Evolutionary conservation across 192 early-diverging fungal species (phyloP).

Genomic region (Coemansia umbellata): DNA sequence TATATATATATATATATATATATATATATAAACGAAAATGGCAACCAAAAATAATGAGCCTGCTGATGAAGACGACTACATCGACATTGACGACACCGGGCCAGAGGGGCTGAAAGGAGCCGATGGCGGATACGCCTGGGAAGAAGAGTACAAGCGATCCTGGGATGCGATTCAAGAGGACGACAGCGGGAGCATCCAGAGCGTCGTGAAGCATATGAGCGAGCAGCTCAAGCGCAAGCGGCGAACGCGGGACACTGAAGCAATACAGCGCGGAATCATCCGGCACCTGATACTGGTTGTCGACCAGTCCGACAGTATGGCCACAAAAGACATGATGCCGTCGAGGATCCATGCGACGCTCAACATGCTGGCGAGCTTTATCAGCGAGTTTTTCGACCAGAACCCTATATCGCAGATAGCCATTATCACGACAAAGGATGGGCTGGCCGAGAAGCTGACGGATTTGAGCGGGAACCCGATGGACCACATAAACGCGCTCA

Average conservation of each 20-base stretch:
- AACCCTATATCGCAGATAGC: conserved; percentile 91
- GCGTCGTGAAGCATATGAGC: conserved; percentile 69
- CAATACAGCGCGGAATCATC: conserved; percentile 77
- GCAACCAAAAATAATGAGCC: conserved; percentile 8
- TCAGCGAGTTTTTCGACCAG: conserved; percentile 91
- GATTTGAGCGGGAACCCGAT: conserved; percentile 84
- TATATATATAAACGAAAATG: too few species aligned
- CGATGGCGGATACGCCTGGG: conserved; percentile 80
- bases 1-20: too few species aligned
- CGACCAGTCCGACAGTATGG: conserved; percentile 82
- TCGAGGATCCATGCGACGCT: conserved; percentile 75
- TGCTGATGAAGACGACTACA: conserved; percentile 37
- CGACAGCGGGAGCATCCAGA: conserved; percentile 74
- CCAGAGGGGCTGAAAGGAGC: conserved; percentile 44
- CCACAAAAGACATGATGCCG: conserved; percentile 79
- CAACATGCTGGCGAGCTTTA: conserved; percentile 62
- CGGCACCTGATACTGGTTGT: conserved; percentile 79
- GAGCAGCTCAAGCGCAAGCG: conserved; percentile 59
- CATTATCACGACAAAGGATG: conserved; percentile 79
- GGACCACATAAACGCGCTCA: conserved; percentile 73
- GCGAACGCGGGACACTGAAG: conserved; percentile 62
- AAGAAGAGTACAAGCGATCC: conserved; percentile 92
- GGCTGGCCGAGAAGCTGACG: conserved; percentile 77
- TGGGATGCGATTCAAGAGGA: conserved; percentile 94
- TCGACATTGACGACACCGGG: conserved; percentile 47